Evolutionary conservation across 2,329 filamentous ascomycete genomes (phyloP).

Genomic region (Pyrenophora seminiperda): DNA sequence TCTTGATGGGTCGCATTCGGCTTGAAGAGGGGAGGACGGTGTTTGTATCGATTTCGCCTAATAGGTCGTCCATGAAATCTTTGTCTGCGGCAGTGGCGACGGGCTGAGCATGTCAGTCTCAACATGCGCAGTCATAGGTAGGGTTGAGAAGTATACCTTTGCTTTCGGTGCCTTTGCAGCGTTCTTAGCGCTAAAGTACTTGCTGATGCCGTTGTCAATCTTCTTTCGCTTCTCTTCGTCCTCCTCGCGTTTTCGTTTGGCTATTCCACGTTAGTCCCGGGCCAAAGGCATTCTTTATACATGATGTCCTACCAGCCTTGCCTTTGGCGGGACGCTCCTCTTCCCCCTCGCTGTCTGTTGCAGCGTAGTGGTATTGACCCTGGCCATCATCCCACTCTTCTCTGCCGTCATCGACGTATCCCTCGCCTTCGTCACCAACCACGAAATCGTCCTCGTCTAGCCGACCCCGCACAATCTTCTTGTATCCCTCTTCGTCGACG

Average conservation of each 20-base stretch:
- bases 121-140: not conserved
- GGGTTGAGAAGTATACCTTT: slow-evolving; percentile 65
- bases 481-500: slow-evolving; percentile 95
- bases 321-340: slow-evolving; percentile 64
- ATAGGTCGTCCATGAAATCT: slow-evolving; percentile 80
- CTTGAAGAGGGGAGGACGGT: slow-evolving; percentile 60
- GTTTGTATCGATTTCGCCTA: slow-evolving; percentile 87
- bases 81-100: slow-evolving; percentile 85
- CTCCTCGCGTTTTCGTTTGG: slow-evolving; percentile 86
- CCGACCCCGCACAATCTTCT: slow-evolving; percentile 87
- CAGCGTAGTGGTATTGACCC: slow-evolving; percentile 68
- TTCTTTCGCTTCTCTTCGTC: slow-evolving; percentile 84
- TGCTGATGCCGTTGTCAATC: slow-evolving; percentile 88
- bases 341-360: slow-evolving; percentile 73
- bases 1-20: slow-evolving; percentile 69
- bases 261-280: slow-evolving; percentile 51
- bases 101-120: slow-evolving; percentile 57
- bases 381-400: slow-evolving; percentile 73
- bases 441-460: slow-evolving; percentile 97
- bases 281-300: not conserved
- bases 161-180: slow-evolving; percentile 70
- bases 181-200: slow-evolving; percentile 86
- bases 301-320: slow-evolving; percentile 59
- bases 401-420: slow-evolving; percentile 94
- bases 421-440: slow-evolving; percentile 96